A percentile compares a stretch with the other conserved stretches of the same genome.
phyloP scores from a whole-genome alignment of 169 alveolate genomes.

The Eimeria falciformis region DNA sequence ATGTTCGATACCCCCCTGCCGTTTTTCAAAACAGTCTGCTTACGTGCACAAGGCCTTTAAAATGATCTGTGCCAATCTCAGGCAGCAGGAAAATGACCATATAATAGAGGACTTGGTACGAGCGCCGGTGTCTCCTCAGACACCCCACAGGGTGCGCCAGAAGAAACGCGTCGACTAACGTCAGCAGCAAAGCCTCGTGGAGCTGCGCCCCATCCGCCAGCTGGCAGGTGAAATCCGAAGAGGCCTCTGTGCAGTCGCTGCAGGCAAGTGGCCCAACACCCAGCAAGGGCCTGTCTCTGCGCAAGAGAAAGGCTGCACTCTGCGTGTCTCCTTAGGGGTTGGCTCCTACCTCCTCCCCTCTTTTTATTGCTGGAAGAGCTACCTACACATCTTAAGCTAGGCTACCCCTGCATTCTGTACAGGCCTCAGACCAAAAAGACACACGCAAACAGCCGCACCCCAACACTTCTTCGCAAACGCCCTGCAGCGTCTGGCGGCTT shows the following conservation, averaged over 20 bases:
- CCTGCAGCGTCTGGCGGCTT: background rate
- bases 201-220: constrained; percentile 14
- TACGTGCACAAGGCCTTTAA: constrained; percentile 12
- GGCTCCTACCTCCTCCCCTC: background rate
- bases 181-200: constrained; percentile 44
- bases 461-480: background rate
- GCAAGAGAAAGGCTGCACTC: too few species aligned
- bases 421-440: too few species aligned
- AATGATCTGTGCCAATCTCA: background rate
- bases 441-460: constrained; percentile 26
- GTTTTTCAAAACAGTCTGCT: too few species aligned
- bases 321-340: background rate
- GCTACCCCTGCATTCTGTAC: too few species aligned
- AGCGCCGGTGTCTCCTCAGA: background rate
- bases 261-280: background rate
- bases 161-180: background rate
- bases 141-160: background rate
- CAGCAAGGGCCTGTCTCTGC: too few species aligned
- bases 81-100: constrained; percentile 22
- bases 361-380: too few species aligned
- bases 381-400: too few species aligned
- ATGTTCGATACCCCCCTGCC: too few species aligned
- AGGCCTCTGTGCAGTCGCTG: background rate
- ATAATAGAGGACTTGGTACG: background rate
- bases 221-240: background rate